phyloP scores from a whole-genome alignment of 192 early-diverging fungal species.

The Linnemannia elongata region DNA sequence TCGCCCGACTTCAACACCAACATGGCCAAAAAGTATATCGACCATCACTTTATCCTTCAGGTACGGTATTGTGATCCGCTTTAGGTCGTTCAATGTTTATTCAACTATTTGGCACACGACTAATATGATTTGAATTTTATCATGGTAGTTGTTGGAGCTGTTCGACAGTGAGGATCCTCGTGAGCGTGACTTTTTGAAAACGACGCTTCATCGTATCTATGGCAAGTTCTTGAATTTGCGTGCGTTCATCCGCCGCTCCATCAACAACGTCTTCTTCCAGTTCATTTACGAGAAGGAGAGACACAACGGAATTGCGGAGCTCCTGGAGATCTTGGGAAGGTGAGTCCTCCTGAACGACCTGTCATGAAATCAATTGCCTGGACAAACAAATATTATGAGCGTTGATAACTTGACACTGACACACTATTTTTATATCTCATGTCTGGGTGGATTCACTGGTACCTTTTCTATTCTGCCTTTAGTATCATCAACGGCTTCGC shows the following conservation, averaged over 20 bases:
- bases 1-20: constrained; percentile 98
- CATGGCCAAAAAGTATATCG: constrained; percentile 96
- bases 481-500: constrained; percentile 99
- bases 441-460: background rate
- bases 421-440: background rate
- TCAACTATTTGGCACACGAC: background rate
- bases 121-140: constrained; percentile 2
- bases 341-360: constrained; percentile 30
- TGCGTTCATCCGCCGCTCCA: constrained; percentile 96
- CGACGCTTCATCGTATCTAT: constrained; percentile 97
- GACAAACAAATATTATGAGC: background rate
- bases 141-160: constrained; percentile 88
- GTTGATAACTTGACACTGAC: background rate
- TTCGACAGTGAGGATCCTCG: constrained; percentile 99
- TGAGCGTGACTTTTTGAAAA: constrained; percentile 99
- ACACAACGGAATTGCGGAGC: constrained; percentile 98
- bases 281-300: constrained; percentile 97
- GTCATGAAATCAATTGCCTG: background rate
- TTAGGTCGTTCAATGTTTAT: background rate
- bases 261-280: constrained; percentile 99
- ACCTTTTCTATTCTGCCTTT: constrained; percentile 1
- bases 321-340: constrained; percentile 98
- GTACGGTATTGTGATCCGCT: constrained; percentile 52
- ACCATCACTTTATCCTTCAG: constrained; percentile 94
- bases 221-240: constrained; percentile 98